Evolutionary conservation across 768 basidiomycete species (phyloP).

Genomic region (Suillus subaureus): DNA sequence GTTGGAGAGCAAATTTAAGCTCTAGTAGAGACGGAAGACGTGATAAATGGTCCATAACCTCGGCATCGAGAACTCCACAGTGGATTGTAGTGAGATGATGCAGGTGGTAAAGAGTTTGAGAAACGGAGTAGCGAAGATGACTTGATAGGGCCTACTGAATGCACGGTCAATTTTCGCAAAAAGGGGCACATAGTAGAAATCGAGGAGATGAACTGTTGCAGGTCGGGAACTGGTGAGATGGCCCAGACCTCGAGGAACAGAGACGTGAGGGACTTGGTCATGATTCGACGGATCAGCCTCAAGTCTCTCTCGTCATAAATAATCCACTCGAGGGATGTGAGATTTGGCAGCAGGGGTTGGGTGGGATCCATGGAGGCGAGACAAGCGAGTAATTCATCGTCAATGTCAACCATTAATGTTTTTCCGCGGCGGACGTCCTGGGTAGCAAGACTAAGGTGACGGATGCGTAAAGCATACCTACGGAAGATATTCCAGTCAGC

Average conservation of each 20-base stretch:
- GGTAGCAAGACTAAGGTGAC: slow-evolving; percentile 1
- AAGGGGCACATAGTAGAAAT: background rate
- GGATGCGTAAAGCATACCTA: slow-evolving; percentile 24
- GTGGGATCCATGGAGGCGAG: slow-evolving; percentile 10
- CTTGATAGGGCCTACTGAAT: background rate
- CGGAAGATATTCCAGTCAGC: slow-evolving; percentile 32
- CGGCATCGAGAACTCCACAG: slow-evolving; percentile 16
- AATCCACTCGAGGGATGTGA: slow-evolving; percentile 27
- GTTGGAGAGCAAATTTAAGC: background rate
- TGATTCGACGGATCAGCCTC: background rate
- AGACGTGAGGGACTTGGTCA: slow-evolving; percentile 3
- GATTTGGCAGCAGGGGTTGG: slow-evolving; percentile 29
- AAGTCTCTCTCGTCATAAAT: background rate
- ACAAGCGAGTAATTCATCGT: background rate
- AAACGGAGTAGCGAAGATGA: background rate
- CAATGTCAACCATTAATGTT: slow-evolving; percentile 4
- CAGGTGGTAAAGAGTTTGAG: background rate
- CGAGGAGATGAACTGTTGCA: slow-evolving; percentile 4
- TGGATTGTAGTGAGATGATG: slow-evolving; percentile 7
- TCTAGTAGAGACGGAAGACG: slow-evolving; percentile 21
- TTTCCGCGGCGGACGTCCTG: background rate
- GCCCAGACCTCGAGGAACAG: slow-evolving; percentile 1
- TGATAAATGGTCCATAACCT: slow-evolving; percentile 27
- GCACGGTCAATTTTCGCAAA: background rate
- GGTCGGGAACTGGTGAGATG: background rate